Evolutionary conservation across 148 eudicot genomes (phyloP), one percentile per base, ranked within the genome.

Genomic region (Euryodendron excelsum): DNA sequence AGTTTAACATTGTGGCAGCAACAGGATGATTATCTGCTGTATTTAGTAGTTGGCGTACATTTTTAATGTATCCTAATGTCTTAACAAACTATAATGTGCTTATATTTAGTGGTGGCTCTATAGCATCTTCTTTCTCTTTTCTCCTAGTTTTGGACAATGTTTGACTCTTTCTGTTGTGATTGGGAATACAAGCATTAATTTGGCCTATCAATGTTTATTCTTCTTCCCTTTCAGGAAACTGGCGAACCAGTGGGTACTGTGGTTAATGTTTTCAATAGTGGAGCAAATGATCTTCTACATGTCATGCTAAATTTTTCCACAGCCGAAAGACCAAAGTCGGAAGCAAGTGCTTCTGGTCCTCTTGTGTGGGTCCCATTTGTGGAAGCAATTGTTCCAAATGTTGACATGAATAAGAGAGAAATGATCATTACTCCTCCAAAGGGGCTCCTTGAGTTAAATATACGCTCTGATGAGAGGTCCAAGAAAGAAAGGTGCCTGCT

Each of bases 331-430:
- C 78, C 60, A 20, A 65, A 89, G 67, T 41, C 72, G 9, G 90
- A 79, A 56, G 78, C 21, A 70, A 80, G 66, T 83, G 83, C 76
- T 69, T 83, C 93, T 34, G 91, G 86, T 74, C 92, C 86, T 39
- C 87, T 93, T 58, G 94, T 89, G 81, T 95, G 94, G 94, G 86
- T 95, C 72, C 99, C 99, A 41, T 95, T 95, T 88, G 99, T 89
- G 75, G 93, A 91, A 90, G 94, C 96, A 78, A 93, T 95, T 84
- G 96, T 95, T 77, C 96, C 99, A n/a, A 79, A 82, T 77, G 91
- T 95, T 79, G 97, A 95, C 79, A 34, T 91, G 82, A 85, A 70
- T 37, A 90, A 83, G 73, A 81, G 90, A 84, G 99, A 95, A 86
- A 90, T 95, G 96, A 82, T 87, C 52, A 95, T 95, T 79, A 91